Evolutionary conservation across 2,329 filamentous ascomycete species (phyloP), one percentile per base, ranked within the genome.

Genomic region (Verticillium zaregamsianum): DNA sequence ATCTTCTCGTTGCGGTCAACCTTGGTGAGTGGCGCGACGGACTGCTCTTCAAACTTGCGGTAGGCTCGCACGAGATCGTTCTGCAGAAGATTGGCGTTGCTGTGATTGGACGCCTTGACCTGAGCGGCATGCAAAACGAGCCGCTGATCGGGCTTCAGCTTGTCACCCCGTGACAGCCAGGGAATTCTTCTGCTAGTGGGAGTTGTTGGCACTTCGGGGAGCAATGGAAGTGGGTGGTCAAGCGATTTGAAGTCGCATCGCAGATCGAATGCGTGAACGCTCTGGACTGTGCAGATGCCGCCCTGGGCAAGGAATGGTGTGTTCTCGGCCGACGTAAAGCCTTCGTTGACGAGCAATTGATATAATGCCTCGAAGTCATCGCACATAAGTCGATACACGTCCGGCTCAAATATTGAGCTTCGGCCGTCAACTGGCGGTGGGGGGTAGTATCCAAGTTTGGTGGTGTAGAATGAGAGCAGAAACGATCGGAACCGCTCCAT

Each of bases 401-500:
- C 75, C 40, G 86, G 84, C 17, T 86, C 81, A 65, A 89, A 90
- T 1, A 82, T 72, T 7, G 74, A 69, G 60, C 74, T 79, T 23
- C 76, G 73, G 1, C 68, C 64, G 45, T 80, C 75, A 28, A 76
- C 71, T 1, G 76, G 72, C 2, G 77, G 76, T 0, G 90, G 90
- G 0, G 91, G 91, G 73, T 90, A 94, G 66, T 88, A 89, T 5
- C 90, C 90, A 35, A 92, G 81, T 60, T 87, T 87, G 0, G 82
- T 79, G 1, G 85, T 78, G 69, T 92, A 93, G 68, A 87, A 89
- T 0, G 80, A 79, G 31, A 88, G 79, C 1, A 95, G 73, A 65
- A 91, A 90, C 9, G 84, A 82, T 56, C 90, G 82, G 71, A 94
- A 94, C 2, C 85, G 84, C 64, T 92, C 87, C 1, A 94, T 81